phyloP scores from a whole-genome alignment of 1,139 yeast genomes.

The Magnusiomyces clavatus region DNA sequence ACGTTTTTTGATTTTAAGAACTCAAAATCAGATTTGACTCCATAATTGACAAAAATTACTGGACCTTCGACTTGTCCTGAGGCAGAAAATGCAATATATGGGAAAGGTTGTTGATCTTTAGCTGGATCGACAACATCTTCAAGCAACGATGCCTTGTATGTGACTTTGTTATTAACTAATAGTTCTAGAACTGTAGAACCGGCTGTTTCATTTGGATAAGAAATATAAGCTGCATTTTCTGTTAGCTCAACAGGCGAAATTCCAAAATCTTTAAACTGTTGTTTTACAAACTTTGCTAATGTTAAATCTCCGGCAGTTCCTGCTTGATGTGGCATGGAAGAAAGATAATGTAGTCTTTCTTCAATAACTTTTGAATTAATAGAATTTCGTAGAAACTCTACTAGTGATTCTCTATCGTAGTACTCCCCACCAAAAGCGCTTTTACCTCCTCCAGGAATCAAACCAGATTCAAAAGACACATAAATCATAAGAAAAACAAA shows the following conservation, averaged over 20 bases:
- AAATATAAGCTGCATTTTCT: slow-evolving; percentile 48
- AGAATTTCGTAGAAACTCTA: slow-evolving; percentile 41
- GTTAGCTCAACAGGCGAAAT: slow-evolving; percentile 42
- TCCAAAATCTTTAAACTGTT: slow-evolving; percentile 51
- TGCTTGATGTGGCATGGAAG: slow-evolving; percentile 78
- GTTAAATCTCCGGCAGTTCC: slow-evolving; percentile 83
- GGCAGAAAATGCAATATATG: slow-evolving; percentile 66
- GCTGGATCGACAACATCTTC: slow-evolving; percentile 21
- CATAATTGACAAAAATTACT: slow-evolving; percentile 56
- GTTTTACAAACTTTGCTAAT: slow-evolving; percentile 55
- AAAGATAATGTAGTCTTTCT: slow-evolving; percentile 64
- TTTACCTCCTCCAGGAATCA: slow-evolving; percentile 31
- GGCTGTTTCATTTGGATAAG: slow-evolving; percentile 42
- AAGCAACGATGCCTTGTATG: slow-evolving; percentile 26
- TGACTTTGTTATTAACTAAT: slow-evolving; percentile 18
- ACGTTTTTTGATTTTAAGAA: slow-evolving; percentile 36
- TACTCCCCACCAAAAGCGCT: slow-evolving; percentile 45
- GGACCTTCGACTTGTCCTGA: slow-evolving; percentile 50
- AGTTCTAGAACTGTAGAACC: slow-evolving; percentile 21
- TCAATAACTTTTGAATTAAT: slow-evolving; percentile 55
- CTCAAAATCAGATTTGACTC: slow-evolving; percentile 52
- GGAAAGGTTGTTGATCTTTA: slow-evolving; percentile 23
- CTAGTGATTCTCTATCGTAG: slow-evolving; percentile 48
- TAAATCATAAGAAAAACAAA: slow-evolving; percentile 52
- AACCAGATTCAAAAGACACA: slow-evolving; percentile 49